Conservation (phyloP, 306 rosid genomes). For the Pyrus bretschneideri region DNA sequence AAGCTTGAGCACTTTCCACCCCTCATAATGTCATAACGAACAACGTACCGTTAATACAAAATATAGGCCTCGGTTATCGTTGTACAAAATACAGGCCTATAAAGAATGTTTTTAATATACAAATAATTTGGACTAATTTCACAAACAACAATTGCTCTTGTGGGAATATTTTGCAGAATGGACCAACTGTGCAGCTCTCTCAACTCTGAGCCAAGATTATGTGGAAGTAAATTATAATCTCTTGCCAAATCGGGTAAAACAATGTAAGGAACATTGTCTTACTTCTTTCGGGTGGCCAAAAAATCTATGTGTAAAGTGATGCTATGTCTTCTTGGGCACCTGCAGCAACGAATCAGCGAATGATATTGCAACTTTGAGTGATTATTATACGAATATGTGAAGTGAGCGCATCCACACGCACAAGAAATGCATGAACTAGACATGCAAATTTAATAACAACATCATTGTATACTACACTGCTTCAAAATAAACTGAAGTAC, state of each 20-base stretch:
- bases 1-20: background rate
- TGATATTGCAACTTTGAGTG: background rate
- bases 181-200: conserved; percentile 17
- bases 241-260: conserved; percentile 7
- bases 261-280: conserved; percentile 12
- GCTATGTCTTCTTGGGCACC: conserved; percentile 64
- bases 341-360: conserved; percentile 25
- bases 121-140: conserved; percentile 20
- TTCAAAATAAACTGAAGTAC: conserved; percentile 14
- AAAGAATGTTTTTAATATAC: conserved; percentile 19
- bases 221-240: conserved; percentile 12
- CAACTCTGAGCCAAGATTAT: conserved; percentile 14
- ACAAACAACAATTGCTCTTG: conserved; percentile 23
- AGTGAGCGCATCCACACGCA: too few species aligned
- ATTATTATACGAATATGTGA: background rate
- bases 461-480: background rate
- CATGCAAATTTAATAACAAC: background rate
- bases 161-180: conserved; percentile 13
- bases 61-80: background rate
- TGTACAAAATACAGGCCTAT: background rate
- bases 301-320: background rate
- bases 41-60: background rate
- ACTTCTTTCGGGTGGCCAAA: conserved; percentile 18
- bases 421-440: background rate
- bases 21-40: background rate